These are phyloP conservation scores for Barnettozyma botsteinii DNA, from an alignment of 805 yeast species.

Conservation along the genomic window DNA sequence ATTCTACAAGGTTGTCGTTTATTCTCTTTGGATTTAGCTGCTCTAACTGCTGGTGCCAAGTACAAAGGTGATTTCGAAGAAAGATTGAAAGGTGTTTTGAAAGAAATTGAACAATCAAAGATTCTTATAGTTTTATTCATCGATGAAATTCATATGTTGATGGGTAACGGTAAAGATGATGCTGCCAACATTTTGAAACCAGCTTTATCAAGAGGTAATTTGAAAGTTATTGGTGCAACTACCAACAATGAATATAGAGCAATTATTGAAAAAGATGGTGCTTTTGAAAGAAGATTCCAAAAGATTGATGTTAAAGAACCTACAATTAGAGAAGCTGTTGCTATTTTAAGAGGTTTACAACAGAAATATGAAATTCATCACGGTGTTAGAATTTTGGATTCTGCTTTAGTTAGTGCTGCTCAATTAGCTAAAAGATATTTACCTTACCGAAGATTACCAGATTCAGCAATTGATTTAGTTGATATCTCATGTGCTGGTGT, in stretches of 20 bases:
- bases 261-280: conserved; percentile 93
- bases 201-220: conserved; percentile 91
- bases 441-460: conserved; percentile 94
- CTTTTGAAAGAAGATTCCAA: conserved; percentile 97
- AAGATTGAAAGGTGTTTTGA: conserved; percentile 92
- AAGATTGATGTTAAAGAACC: conserved; percentile 95
- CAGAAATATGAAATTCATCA: conserved; percentile 95
- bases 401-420: conserved; percentile 91
- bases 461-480: conserved; percentile 92
- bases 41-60: conserved; percentile 97
- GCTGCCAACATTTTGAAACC: conserved; percentile 97
- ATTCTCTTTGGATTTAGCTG: conserved; percentile 89
- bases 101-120: conserved; percentile 84
- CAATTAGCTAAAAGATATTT: conserved; percentile 90
- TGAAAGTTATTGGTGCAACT: conserved; percentile 98
- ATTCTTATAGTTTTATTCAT: conserved; percentile 85
- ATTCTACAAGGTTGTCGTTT: conserved; percentile 76
- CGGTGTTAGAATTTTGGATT: conserved; percentile 92
- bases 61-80: conserved; percentile 99
- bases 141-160: conserved; percentile 97
- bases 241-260: conserved; percentile 92
- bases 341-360: conserved; percentile 93
- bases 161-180: conserved; percentile 98
- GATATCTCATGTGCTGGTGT: conserved; percentile 97
- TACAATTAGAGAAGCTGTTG: conserved; percentile 86